Base-by-base conservation (phyloP, 164 flowering plant species). In the Nymphaea colorata region DNA sequence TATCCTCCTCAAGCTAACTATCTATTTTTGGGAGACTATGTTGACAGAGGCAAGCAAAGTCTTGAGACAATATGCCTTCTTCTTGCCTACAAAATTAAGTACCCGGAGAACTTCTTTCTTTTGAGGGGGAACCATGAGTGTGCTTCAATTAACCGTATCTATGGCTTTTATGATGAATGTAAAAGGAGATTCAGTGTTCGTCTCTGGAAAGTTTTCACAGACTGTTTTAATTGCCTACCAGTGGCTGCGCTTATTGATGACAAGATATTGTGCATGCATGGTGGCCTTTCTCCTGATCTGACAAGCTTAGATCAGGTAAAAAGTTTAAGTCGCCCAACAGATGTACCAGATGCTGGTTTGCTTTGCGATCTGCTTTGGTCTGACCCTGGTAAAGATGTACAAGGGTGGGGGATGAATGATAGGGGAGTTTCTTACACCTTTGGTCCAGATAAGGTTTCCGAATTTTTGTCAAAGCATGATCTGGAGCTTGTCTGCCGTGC, bases 301-400 rank as follows among this genome's bases (percentile, higher is more conserved):
- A 70, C 76, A 6, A 68, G 74, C 70, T 77, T 90, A 76, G 90
- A 88, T 73, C 90, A 84, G 70, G 84, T 90, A 51, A 82, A 81
- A 72, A 82, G 72, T 66, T 47, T 90, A 55, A 61, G 79, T 6
- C 89, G 96, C 51, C 96, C 96, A 53, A 76, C 83, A 68, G 93
- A 88, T 76, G 86, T 90, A 66, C 96, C 93, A 12, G 92, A 90
- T 8, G 74, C 83, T 65, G 96, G 96, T 74, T 73, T 90, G 77
- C 87, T 90, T 64, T 90, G 93, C 75, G 96, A 90, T 72, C 74
- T 90, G 66, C 93, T 90, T 2, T 90, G 96, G 96, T 85, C 96
- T 11, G 96, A 90, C 81, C 96, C 96, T 66, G 70, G 83, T 69
- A 82, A 78, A 68, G 89, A 88, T 42, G 70, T 79, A 55, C 75